phyloP scores from a whole-genome alignment of 176 grass and related monocot genomes.

The Aegilops tauschii region DNA sequence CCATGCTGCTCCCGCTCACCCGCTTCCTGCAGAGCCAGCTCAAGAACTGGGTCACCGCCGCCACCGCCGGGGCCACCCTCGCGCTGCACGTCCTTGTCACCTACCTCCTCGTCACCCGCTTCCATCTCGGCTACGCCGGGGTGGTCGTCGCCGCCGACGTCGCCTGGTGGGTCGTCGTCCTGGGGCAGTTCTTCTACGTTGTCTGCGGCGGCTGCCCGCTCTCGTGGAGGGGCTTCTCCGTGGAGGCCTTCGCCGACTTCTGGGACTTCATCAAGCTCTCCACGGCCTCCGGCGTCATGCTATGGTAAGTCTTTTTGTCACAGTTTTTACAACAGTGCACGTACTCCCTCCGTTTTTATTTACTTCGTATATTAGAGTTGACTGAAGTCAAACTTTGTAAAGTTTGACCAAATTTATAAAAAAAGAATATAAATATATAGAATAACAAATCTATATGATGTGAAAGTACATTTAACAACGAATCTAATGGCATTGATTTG shows the following conservation, averaged over 20 bases:
- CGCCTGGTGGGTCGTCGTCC: constrained; percentile 51
- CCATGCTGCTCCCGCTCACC: constrained; percentile 50
- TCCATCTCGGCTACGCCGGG: constrained; percentile 9
- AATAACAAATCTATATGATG: no score
- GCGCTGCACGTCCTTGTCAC: constrained; percentile 40
- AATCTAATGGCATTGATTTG: no score
- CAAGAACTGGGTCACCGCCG: constrained; percentile 52
- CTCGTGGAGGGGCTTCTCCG: constrained; percentile 52
- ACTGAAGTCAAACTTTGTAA: no score
- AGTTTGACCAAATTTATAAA: no score
- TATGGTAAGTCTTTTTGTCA: constrained; percentile 37
- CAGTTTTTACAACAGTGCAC: no score
- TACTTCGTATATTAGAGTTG: no score
- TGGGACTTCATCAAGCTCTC: constrained; percentile 64
- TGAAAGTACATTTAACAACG: no score
- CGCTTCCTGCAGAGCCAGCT: constrained; percentile 64
- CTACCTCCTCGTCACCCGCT: constrained; percentile 32
- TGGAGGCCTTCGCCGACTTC: constrained; percentile 59
- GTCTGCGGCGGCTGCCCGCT: constrained; percentile 41
- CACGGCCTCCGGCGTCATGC: constrained; percentile 55
- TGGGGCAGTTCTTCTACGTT: constrained; percentile 35
- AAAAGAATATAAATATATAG: no score
- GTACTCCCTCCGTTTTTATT: background rate
- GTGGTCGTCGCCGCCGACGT: constrained; percentile 32
- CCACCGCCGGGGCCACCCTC: constrained; percentile 14